Evolutionary conservation across 1,284 basidiomycete genomes (phyloP).

Genomic region (Acaromyces ingoldii): DNA sequence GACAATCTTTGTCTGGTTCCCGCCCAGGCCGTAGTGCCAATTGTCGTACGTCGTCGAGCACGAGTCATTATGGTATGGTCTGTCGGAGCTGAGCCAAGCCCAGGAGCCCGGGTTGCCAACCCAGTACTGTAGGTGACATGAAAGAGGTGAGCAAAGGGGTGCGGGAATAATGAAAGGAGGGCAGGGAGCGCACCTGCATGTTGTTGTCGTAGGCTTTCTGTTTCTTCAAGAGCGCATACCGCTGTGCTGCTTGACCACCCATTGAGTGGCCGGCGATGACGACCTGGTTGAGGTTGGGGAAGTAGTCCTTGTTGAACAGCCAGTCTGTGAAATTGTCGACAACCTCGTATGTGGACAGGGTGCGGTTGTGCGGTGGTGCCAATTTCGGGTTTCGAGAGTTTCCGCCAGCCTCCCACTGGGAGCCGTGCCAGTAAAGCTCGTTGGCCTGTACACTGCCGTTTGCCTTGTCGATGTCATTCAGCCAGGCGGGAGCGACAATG

Average conservation of each 20-base stretch:
- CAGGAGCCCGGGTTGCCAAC: slow-evolving; percentile 45
- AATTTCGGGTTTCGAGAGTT: slow-evolving; percentile 18
- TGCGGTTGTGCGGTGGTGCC: too few relatives aligned
- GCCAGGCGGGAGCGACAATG: slow-evolving; percentile 29
- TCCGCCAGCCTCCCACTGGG: slow-evolving; percentile 42
- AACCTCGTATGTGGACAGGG: slow-evolving; percentile 28
- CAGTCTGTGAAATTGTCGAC: slow-evolving; percentile 36
- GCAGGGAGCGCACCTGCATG: too few relatives aligned
- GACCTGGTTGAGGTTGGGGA: slow-evolving; percentile 39
- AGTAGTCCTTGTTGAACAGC: slow-evolving; percentile 32
- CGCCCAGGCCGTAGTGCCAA: slow-evolving; percentile 41
- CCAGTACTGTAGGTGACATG: too few relatives aligned
- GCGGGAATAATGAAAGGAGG: too few relatives aligned
- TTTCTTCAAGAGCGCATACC: slow-evolving; percentile 41
- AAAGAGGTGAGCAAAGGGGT: too few relatives aligned
- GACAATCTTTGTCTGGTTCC: slow-evolving; percentile 16
- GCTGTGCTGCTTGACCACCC: slow-evolving; percentile 37
- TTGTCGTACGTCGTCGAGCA: slow-evolving; percentile 9
- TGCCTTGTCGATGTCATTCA: slow-evolving; percentile 32
- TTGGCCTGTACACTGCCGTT: slow-evolving; percentile 23
- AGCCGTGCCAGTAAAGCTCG: slow-evolving; percentile 27
- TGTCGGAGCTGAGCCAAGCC: slow-evolving; percentile 29
- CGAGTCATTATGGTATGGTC: slow-evolving; percentile 20
- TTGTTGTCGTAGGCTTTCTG: slow-evolving; percentile 37
- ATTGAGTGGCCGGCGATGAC: slow-evolving; percentile 47